A percentile compares a stretch with the other conserved stretches of the same genome.
These are phyloP conservation scores for Hymenoscyphus occultus DNA, from an alignment of 2,329 filamentous ascomycete species.

Conservation along the genomic window DNA sequence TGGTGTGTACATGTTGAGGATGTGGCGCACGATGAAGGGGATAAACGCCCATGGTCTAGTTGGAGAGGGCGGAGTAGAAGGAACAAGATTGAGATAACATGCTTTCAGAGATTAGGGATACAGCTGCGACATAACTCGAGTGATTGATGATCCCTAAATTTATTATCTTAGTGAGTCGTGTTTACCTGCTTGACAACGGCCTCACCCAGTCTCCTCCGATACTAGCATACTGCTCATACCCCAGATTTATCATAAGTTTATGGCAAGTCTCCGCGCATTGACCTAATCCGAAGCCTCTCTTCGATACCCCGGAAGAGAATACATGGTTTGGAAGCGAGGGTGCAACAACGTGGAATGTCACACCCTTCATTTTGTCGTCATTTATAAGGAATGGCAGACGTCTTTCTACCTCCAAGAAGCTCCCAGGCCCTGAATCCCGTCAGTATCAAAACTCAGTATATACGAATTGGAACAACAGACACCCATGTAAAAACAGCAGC, in stretches of 20 bases:
- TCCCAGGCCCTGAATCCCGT: background rate
- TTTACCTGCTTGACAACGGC: background rate
- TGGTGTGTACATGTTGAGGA: conserved; percentile 50
- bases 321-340: conserved; percentile 55
- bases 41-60: conserved; percentile 39
- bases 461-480: conserved; percentile 33
- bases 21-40: conserved; percentile 54
- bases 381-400: background rate
- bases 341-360: conserved; percentile 54
- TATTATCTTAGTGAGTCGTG: background rate
- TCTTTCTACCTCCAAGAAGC: background rate
- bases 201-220: conserved; percentile 65
- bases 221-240: conserved; percentile 58
- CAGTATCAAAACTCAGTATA: background rate
- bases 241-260: conserved; percentile 64
- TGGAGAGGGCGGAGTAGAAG: conserved; percentile 46
- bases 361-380: conserved; percentile 25
- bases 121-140: conserved; percentile 55
- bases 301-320: conserved; percentile 43
- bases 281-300: conserved; percentile 55
- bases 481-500: conserved; percentile 59
- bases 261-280: conserved; percentile 64
- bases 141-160: conserved; percentile 55
- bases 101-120: conserved; percentile 58
- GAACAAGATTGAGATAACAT: conserved; percentile 60